Percentiles rank a stretch among this genome's conserved stretches.
phyloP scores from a whole-genome alignment of 208 protist species.

The Leishmania amazonensis region DNA sequence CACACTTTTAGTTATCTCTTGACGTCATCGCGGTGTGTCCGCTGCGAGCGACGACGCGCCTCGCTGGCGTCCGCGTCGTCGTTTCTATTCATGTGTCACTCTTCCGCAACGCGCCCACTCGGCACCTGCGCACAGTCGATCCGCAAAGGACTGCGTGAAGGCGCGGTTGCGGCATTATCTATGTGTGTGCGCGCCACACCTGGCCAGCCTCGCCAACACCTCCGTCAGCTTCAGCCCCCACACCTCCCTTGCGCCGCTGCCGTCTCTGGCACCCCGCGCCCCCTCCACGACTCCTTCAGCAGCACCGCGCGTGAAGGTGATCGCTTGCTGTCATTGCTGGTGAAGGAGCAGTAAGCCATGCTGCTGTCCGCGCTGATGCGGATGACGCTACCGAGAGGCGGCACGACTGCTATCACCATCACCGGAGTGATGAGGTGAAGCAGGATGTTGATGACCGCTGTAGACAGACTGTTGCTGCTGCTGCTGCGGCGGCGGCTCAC shows the following conservation, averaged over 20 bases:
- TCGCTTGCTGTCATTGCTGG: background rate
- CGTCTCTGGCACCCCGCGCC: background rate
- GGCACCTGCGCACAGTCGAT: background rate
- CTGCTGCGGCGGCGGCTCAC: background rate
- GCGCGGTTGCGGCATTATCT: background rate
- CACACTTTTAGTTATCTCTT: background rate
- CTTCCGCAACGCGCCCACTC: background rate
- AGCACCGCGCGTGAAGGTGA: background rate
- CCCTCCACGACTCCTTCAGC: background rate
- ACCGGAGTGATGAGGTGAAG: background rate
- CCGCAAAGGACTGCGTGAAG: background rate
- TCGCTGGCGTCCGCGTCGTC: background rate
- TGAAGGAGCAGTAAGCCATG: background rate
- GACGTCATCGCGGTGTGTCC: background rate
- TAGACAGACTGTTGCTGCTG: background rate
- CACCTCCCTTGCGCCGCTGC: background rate
- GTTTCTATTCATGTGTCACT: background rate
- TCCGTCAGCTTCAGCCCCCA: background rate
- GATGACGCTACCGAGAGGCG: background rate
- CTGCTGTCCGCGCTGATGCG: background rate
- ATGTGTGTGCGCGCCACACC: background rate
- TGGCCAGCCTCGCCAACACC: background rate
- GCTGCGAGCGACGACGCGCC: background rate
- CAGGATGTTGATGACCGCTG: background rate
- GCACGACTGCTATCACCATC: background rate